A percentile compares a stretch with the other conserved stretches of the same genome.
Evolutionary conservation across 129 eudicot species (phyloP).

Genomic region (Sambucus nigra): DNA sequence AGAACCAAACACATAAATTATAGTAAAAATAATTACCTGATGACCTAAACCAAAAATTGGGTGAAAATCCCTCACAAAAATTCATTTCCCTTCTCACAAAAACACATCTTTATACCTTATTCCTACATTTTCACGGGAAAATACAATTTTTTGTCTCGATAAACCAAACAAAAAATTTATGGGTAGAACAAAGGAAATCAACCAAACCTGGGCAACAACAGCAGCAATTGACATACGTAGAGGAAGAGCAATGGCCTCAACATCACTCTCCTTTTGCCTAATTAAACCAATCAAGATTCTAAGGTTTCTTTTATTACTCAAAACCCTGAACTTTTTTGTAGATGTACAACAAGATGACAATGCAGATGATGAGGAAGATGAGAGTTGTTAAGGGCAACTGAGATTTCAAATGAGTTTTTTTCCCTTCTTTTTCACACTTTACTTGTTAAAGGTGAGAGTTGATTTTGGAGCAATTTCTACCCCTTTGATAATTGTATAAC

Average conservation of each 20-base stretch:
- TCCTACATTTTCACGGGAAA: neutral
- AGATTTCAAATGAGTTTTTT: no score
- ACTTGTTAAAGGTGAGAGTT: no score
- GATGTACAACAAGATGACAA: neutral
- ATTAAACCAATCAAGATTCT: constrained; percentile 11
- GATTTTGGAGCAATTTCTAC: no score
- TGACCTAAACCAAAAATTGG: no score
- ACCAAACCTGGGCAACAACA: constrained; percentile 58
- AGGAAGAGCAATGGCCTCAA: constrained; percentile 71
- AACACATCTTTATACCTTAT: neutral
- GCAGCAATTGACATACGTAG: constrained; percentile 91
- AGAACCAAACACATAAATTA: no score
- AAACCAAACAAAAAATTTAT: neutral
- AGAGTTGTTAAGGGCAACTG: no score
- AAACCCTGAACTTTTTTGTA: neutral
- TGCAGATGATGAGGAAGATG: no score
- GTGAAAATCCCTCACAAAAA: neutral
- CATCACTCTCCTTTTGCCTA: constrained; percentile 15
- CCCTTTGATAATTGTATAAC: no score
- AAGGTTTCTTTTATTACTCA: neutral
- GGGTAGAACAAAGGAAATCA: neutral
- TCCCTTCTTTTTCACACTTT: no score
- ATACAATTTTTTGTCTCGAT: neutral
- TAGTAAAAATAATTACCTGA: no score
- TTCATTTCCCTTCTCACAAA: neutral